Evolutionary conservation across 371 early-diverging fungal genomes (phyloP), one percentile per base, ranked within the genome.

Genomic region (Circinella umbellata): DNA sequence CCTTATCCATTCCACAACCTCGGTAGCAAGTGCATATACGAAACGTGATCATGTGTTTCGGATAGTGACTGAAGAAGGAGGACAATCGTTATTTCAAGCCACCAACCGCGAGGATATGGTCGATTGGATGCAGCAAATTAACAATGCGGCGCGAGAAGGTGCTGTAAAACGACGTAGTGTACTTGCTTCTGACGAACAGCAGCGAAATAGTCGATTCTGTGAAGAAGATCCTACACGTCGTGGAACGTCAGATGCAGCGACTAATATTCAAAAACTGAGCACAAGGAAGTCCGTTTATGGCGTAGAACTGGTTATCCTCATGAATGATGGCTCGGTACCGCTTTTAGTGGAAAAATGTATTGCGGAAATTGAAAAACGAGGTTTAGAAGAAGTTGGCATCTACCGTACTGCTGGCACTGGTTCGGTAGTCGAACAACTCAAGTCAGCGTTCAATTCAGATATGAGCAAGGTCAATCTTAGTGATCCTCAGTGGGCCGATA

Each of bases 11-110:
- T 84, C 93, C 3, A 90, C 91, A 15, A 89, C 89, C 6, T 87
- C 90, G 4, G 86, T 91, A 6, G 93, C 92, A 18, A 88, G 90
- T 60, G 86, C 86, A 0, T 89, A 91, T 55, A 85, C 89, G 0
- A 92, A 92, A 67, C 87, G 93, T 17, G 92, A 92, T 61, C 90
- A 78, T 77, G 94, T 94, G 14, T 93, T 94, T 73, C 90, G 93
- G 53, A 81, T 94, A 64, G 89, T 93, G 20, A 94, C 92, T 10
- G 94, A 94, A 70, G 94, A 94, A 80, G 94, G 94, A 11, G 92
- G 90, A 0, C 92, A 94, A 78, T 90, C 89, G 53, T 68, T 93
- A 53, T 82, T 94, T 42, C 94, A 94, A 76, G 93, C 90, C 4
- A 76, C 86, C n/a, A 87, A 86, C 47, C 69, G 79, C 27, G 86